Percentiles rank a stretch among this genome's conserved stretches.
phyloP scores from a whole-genome alignment of 208 protist genomes.

The Porcisia hertigi region DNA sequence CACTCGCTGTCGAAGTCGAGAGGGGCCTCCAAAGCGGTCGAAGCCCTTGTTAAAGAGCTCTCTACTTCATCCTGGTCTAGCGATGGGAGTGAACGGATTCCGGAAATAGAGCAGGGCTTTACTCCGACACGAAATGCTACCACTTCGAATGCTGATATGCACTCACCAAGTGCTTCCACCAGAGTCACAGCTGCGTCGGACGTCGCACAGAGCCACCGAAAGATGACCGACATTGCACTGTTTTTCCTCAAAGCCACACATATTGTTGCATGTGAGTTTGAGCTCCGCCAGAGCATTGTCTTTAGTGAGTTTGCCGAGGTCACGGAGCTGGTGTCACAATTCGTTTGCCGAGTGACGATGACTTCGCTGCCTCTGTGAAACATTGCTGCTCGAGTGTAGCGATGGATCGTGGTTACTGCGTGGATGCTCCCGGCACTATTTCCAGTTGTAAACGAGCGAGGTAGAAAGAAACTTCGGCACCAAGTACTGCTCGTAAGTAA shows the following conservation, averaged over 20 bases:
- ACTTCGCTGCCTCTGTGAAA: neutral
- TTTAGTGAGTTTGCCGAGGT: slow-evolving; percentile 19
- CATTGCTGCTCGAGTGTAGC: neutral
- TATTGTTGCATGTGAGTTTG: slow-evolving; percentile 27
- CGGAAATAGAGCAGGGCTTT: neutral
- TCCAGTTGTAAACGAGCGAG: neutral
- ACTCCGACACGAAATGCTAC: neutral
- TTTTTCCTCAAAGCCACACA: slow-evolving; percentile 22
- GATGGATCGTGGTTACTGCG: neutral
- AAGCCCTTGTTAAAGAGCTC: slow-evolving; percentile 51
- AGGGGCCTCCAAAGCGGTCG: slow-evolving; percentile 15
- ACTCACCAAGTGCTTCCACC: neutral
- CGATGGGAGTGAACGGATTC: slow-evolving; percentile 1
- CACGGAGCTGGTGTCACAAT: slow-evolving; percentile 27
- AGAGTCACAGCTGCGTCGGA: neutral
- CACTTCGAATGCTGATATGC: neutral
- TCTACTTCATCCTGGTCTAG: slow-evolving; percentile 77
- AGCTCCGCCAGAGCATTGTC: slow-evolving; percentile 24
- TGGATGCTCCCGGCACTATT: neutral
- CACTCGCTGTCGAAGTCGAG: neutral
- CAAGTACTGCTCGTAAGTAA: neutral
- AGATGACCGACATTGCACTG: neutral
- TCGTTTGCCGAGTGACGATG: slow-evolving; percentile 25
- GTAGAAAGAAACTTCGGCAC: neutral
- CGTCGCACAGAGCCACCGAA: neutral